Base-by-base conservation (phyloP, 2,329 filamentous ascomycete species). In the Pseudopyrenochaeta lycopersici region DNA sequence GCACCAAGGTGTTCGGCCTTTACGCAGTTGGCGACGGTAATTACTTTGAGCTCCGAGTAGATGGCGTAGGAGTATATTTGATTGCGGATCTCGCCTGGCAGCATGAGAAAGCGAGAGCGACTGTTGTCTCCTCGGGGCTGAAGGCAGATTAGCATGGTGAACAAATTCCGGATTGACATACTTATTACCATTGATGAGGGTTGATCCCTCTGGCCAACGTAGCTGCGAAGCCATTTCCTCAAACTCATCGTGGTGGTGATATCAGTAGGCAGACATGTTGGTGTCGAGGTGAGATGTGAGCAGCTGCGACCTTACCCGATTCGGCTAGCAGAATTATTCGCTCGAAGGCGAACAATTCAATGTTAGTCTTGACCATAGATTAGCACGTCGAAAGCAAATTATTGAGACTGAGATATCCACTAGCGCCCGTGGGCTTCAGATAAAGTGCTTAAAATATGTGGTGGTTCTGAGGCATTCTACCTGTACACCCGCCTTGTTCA, bases 51-150 rank as follows among this genome's bases (percentile, higher is more conserved):
- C 6, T 49, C 21, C 2, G 56, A 54, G 35, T 62, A 64, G 6
- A 67, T 53, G 18, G 9, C 27, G 10, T 51, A 41, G 20, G 50
- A 39, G 42, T 68, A 69, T 14, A 69, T 67, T 9, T 50, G 38
- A 33, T 64, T 67, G 43, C 66, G 64, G 15, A 68, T 39, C 46
- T 69, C 66, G 32, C 63, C 64, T 15, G 66, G 64, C 15, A 69
- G 58, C 10, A 49, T 41, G 2, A 68, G 41, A 35, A 69, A 54
- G 23, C 12, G 23, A 17, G 23, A 30, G 4, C 14, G 20, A 14
- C 17, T 23, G 20, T 14, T 1, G 4, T 23, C 14, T 4, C n/a
- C 10, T 23, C 21, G 17, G 4, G 18, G 18, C 36, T 39, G 20
- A 23, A 14, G 20, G 14, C 11, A 9, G 2, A 27, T 39, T 39